Base-by-base conservation (phyloP, 2,329 filamentous ascomycete genomes). In the Xylaria sp. region DNA sequence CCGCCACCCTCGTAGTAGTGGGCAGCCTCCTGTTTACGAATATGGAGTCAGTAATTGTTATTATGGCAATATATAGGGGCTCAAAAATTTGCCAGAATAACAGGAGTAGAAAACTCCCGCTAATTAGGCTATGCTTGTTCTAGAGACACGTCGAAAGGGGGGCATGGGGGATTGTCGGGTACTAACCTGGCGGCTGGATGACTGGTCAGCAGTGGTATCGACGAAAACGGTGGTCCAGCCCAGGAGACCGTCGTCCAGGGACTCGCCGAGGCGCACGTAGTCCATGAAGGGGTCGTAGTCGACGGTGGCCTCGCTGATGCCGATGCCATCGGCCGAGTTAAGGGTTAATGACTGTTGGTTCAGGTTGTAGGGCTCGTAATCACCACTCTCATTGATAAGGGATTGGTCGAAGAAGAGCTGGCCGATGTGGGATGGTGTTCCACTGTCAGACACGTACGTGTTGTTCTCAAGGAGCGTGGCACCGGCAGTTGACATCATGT, bases 361-460 rank as follows among this genome's bases (percentile, higher is more conserved):
- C 62, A 75, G 75, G 40, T 57, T 74, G 76, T 85, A 85, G 1
- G 87, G 86, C 1, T 75, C 71, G 1, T 13, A 13, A 78, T 79
- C 25, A 75, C 73, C 69, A 63, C 88, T 85, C 40, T 80, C 73
- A 5, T 74, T 66, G 71, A 87, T 83, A 32, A 90, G 83, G 72
- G 82, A 80, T 72, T 88, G 84, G 76, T 89, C 86, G 75, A 88
- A 86, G 82, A 88, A 90, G 63, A 89, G 77, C 75, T 90, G 87
- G n/a, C 87, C 87, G 53, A 89, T 84, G 78, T 90, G 86, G 3
- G 85, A 84, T 48, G 86, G 80, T 53, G 79, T 81, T 35, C 85
- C 83, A 68, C 82, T 83, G n/a, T 57, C 35, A 1, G 66, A 54
- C 29, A 79, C 74, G 54, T 75, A 74, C 59, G 85, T 88, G 71